Base-by-base conservation (phyloP, 805 yeast genomes). In the Blastobotrys attinorum region DNA sequence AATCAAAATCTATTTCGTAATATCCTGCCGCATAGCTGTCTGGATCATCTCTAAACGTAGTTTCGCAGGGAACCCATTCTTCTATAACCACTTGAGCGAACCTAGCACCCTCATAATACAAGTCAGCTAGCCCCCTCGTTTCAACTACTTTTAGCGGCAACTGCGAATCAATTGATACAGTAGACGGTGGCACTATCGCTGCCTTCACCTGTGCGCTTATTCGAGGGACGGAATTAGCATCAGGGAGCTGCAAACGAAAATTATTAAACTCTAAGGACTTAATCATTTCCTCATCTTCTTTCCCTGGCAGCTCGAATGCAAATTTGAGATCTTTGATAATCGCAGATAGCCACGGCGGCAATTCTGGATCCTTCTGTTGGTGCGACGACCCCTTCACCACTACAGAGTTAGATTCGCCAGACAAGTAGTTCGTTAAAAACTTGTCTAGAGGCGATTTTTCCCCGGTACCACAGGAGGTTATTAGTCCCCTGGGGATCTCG, bases 61-160 rank as follows among this genome's bases (percentile, higher is more conserved):
- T 63, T 31, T 53, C 58, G 3, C 77, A 72, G 0, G 59, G 58
- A 20, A 63, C 63, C 81, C 81, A 77, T 4, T 66, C 66, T 7
- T 55, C 54, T 51, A 73, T 53, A 3, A 65, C 63, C 11, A 76
- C 55, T n/a, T 66, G 61, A 4, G 73, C 71, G 55, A 77, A 76
- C 43, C 63, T 64, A 13, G 45, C 48, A 2, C 56, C 66, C 4
- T 66, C 51, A 47, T 71, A 71, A 40, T 53, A 64, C 31, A 77
- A 54, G 33, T 61, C 59, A 10, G 73, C 64, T 3, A 53, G 42
- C 4, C 80, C 80, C 44, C 65, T 64, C 1, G 74, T 60, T 13
- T 61, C 55, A 3, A 58, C 50, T 1, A 73, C 70, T 2, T 53
- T 45, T 1, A 72, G 34, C 3, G 45, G 47, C n/a, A 58, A 46